A percentile compares a stretch with the other conserved stretches of the same genome.
Conservation (phyloP, 495 filamentous ascomycete genomes). For the Astrothelium subdiscretum region DNA sequence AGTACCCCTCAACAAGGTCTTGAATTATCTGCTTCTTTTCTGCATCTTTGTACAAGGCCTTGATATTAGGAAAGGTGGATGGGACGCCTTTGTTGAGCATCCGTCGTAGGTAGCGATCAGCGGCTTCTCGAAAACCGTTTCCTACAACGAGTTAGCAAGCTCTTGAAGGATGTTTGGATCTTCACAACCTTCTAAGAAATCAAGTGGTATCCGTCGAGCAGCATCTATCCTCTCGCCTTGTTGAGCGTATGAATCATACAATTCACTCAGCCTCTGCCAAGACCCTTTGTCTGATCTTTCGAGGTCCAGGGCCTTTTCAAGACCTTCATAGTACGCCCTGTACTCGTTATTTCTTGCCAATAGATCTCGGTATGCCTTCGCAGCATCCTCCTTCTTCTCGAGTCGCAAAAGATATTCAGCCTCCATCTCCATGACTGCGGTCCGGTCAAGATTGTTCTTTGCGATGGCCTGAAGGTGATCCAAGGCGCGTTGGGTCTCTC, state of each 20-base stretch:
- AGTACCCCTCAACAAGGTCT: conserved; percentile 67
- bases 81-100: conserved; percentile 96
- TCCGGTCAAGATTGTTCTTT: conserved; percentile 69
- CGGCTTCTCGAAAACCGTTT: conserved; percentile 67
- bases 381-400: conserved; percentile 67
- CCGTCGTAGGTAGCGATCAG: conserved; percentile 66
- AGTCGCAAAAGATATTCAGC: conserved; percentile 77
- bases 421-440: conserved; percentile 80
- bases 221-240: conserved; percentile 78
- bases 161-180: background rate
- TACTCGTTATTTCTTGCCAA: conserved; percentile 83
- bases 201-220: conserved; percentile 71
- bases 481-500: conserved; percentile 66
- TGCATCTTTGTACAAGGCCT: conserved; percentile 69
- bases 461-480: conserved; percentile 71
- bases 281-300: conserved; percentile 46
- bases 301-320: conserved; percentile 58
- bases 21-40: conserved; percentile 66
- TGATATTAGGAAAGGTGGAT: conserved; percentile 91
- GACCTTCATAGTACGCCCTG: conserved; percentile 68
- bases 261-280: conserved; percentile 41
- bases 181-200: conserved; percentile 63
- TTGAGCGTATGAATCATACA: conserved; percentile 73
- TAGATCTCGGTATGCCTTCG: conserved; percentile 64
- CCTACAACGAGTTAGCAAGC: conserved; percentile 31